Conservation (phyloP, 2,329 filamentous ascomycete species). For the Fusarium paranaense region DNA sequence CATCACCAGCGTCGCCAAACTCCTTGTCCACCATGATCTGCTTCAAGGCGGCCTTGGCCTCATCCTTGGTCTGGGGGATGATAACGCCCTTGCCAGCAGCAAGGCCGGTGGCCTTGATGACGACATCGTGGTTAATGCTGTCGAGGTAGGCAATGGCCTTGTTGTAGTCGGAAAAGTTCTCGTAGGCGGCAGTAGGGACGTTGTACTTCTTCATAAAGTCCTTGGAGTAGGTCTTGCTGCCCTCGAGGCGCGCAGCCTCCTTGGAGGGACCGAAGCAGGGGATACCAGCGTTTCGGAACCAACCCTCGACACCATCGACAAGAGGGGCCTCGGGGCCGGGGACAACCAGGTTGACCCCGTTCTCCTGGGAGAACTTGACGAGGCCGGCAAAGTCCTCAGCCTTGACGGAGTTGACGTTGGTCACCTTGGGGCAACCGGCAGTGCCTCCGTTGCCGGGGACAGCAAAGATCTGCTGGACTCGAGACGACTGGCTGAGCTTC, state of each 20-base stretch:
- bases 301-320: slow-evolving; percentile 88
- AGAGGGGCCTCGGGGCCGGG: slow-evolving; percentile 95
- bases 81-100: slow-evolving; percentile 97
- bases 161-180: slow-evolving; percentile 86
- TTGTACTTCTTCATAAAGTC: slow-evolving; percentile 94
- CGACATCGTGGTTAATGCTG: slow-evolving; percentile 76
- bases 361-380: slow-evolving; percentile 78
- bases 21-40: slow-evolving; percentile 91
- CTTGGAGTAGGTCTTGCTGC: slow-evolving; percentile 96
- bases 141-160: slow-evolving; percentile 81
- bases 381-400: slow-evolving; percentile 83
- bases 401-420: slow-evolving; percentile 77
- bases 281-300: slow-evolving; percentile 81
- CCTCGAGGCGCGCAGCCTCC: slow-evolving; percentile 89
- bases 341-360: slow-evolving; percentile 84
- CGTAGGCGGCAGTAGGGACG: slow-evolving; percentile 91
- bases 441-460: slow-evolving; percentile 91
- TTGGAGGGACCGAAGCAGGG: slow-evolving; percentile 87
- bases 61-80: slow-evolving; percentile 82
- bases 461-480: slow-evolving; percentile 79
- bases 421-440: slow-evolving; percentile 74
- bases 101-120: slow-evolving; percentile 93
- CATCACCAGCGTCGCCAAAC: slow-evolving; percentile 87
- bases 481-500: slow-evolving; percentile 87
- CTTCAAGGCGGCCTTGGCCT: slow-evolving; percentile 83